Conservation (phyloP, 495 filamentous ascomycete genomes). For the Penicillium verhagenii region DNA sequence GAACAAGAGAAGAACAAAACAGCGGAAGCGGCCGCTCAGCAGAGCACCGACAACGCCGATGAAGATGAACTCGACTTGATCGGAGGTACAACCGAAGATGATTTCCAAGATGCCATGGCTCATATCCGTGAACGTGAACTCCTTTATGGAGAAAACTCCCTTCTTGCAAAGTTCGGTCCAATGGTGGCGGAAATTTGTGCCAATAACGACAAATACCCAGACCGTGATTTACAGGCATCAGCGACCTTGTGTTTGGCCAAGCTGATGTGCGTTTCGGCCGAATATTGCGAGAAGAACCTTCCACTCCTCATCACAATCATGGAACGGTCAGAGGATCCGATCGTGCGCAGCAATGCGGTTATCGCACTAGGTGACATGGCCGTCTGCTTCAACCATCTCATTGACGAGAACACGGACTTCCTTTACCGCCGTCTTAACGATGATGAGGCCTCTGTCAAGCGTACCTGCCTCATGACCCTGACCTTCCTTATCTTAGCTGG, state of each 20-base stretch:
- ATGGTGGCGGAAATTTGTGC: constrained; percentile 90
- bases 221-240: constrained; percentile 84
- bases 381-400: constrained; percentile 98
- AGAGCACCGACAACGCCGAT: constrained; percentile 48
- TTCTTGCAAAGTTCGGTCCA: constrained; percentile 86
- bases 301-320: constrained; percentile 96
- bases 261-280: constrained; percentile 92
- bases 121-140: constrained; percentile 94
- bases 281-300: constrained; percentile 93
- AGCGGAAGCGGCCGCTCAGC: constrained; percentile 45
- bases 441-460: constrained; percentile 82
- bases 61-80: constrained; percentile 91
- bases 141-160: constrained; percentile 79
- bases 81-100: constrained; percentile 95
- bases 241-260: constrained; percentile 97
- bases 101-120: constrained; percentile 94
- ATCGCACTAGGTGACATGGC: constrained; percentile 98
- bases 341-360: constrained; percentile 90
- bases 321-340: constrained; percentile 85
- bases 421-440: constrained; percentile 92
- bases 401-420: constrained; percentile 99
- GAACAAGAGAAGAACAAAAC: constrained; percentile 85
- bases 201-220: constrained; percentile 86
- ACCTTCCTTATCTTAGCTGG: constrained; percentile 97
- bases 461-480: constrained; percentile 97